Base-by-base conservation (phyloP, 2,329 filamentous ascomycete species). In the Ilyonectria mors-panacis region DNA sequence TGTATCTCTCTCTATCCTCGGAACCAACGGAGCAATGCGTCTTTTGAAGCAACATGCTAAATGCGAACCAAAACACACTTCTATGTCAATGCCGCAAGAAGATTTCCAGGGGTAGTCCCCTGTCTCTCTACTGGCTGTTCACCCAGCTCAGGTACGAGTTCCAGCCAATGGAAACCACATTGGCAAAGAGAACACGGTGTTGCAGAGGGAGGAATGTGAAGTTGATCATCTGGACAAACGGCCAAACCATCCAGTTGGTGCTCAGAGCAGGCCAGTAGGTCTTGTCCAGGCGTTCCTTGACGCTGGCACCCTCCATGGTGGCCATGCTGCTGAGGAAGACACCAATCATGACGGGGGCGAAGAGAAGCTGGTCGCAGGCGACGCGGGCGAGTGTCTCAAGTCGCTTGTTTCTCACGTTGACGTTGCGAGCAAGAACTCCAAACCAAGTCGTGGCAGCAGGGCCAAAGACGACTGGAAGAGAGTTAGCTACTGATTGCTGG, bases 211-310 rank as follows among this genome's bases (percentile, higher is more conserved):
- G 88, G 70, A 96, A 88, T 76, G 92, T 92, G 84, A 98, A 98
- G 85, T 98, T 98, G 77, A 92, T 86, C 60, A 92, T 85, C 84
- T 98, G 95, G 63, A 97, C 94, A 70, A 86, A 85, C 4, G 95
- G 95, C 95, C 95, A 98, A 63, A 98, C 81, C 84, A 94, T 88
- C 87, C 94, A 94, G 84, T 97, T 98, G 79, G 93, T 92, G 79
- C 87, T 87, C 76, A 97, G 88, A 35, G 93, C 93, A 13, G 88
- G 86, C 72, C 82, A 81, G 83, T 94, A 98, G 67, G 88, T 92
- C 76, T 87, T 89, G 66, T 88, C 82, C 62, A 96, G 85, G 83
- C 95, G 95, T 76, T 94, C 88, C 74, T 84, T 65, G 30, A 85
- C 81, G 63, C 80, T 82, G 35, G 77, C 77, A 28, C 94, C 93